Percentiles rank a stretch among this genome's conserved stretches.
Conservation (phyloP, 352 stramenopile species). For the Phytophthora melonis region DNA sequence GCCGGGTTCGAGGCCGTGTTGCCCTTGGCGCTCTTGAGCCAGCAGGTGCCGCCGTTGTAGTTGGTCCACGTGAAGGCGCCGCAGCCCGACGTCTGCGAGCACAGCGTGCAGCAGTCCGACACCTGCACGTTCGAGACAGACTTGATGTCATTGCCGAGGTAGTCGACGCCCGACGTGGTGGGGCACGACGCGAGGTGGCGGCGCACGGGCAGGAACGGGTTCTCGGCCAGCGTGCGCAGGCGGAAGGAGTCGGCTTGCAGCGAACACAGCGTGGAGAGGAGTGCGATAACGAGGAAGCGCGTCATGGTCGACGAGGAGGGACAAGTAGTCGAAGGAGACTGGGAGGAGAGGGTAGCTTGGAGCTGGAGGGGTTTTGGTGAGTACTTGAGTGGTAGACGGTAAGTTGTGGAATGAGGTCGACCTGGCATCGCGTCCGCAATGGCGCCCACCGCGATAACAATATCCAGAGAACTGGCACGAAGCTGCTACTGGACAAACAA, state of each 20-base stretch:
- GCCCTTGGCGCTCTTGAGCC: constrained; percentile 43
- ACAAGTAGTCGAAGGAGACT: constrained; percentile 33
- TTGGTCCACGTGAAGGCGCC: constrained; percentile 39
- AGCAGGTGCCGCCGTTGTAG: constrained; percentile 38
- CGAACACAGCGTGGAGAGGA: constrained; percentile 28
- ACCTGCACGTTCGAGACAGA: constrained; percentile 14
- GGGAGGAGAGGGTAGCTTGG: constrained; percentile 17
- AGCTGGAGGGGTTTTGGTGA: constrained; percentile 10
- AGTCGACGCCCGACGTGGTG: constrained; percentile 50
- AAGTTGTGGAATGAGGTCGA: constrained; percentile 28
- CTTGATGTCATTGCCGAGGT: constrained; percentile 57
- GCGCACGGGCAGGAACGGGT: constrained; percentile 28
- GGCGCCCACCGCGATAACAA: neutral
- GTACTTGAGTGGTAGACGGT: constrained; percentile 36
- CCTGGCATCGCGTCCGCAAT: neutral
- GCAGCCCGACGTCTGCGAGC: constrained; percentile 26
- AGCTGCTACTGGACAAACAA: constrained; percentile 5
- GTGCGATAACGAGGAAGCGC: constrained; percentile 18
- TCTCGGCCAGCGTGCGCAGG: constrained; percentile 28
- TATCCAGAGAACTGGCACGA: constrained; percentile 26
- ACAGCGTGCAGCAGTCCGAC: constrained; percentile 40
- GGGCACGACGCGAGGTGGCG: constrained; percentile 32
- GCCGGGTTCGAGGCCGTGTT: constrained; percentile 21
- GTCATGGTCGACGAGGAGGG: constrained; percentile 13
- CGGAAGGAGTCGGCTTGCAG: constrained; percentile 23